phyloP scores from a whole-genome alignment of 352 stramenopile genomes.

The Globisporangium abappressorium region DNA sequence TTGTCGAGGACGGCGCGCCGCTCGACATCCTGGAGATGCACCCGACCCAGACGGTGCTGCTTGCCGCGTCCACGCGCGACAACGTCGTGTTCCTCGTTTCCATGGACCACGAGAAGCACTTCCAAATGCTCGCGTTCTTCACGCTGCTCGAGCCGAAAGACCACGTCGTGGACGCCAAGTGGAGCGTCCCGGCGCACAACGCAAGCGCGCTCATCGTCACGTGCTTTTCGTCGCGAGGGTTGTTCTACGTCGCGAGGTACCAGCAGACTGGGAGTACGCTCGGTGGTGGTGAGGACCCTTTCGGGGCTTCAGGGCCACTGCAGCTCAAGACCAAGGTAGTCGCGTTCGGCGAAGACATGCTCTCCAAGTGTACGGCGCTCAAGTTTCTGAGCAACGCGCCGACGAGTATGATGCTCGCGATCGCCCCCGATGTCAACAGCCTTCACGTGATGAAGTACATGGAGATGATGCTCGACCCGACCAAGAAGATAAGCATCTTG shows the following conservation, averaged over 20 bases:
- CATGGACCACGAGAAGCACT: constrained; percentile 70
- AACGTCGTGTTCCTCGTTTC: constrained; percentile 53
- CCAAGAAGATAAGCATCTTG: constrained; percentile 41
- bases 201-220: constrained; percentile 48
- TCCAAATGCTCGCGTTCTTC: constrained; percentile 56
- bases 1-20: constrained; percentile 23
- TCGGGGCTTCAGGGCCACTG: constrained; percentile 8
- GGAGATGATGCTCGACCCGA: constrained; percentile 46
- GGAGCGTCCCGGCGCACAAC: constrained; percentile 39
- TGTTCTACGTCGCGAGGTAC: constrained; percentile 51
- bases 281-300: not conserved
- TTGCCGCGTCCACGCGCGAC: constrained; percentile 52
- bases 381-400: constrained; percentile 46
- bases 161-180: constrained; percentile 53
- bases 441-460: constrained; percentile 55
- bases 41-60: constrained; percentile 44
- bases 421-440: constrained; percentile 31
- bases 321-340: constrained; percentile 41
- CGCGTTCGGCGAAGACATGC: constrained; percentile 41
- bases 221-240: constrained; percentile 46
- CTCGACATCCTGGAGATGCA: constrained; percentile 65
- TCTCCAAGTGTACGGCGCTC: constrained; percentile 33
- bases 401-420: constrained; percentile 49
- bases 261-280: constrained; percentile 1
- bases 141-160: constrained; percentile 36